phyloP scores from a whole-genome alignment of 2,329 filamentous ascomycete species.

The Aspergillus sp. region DNA sequence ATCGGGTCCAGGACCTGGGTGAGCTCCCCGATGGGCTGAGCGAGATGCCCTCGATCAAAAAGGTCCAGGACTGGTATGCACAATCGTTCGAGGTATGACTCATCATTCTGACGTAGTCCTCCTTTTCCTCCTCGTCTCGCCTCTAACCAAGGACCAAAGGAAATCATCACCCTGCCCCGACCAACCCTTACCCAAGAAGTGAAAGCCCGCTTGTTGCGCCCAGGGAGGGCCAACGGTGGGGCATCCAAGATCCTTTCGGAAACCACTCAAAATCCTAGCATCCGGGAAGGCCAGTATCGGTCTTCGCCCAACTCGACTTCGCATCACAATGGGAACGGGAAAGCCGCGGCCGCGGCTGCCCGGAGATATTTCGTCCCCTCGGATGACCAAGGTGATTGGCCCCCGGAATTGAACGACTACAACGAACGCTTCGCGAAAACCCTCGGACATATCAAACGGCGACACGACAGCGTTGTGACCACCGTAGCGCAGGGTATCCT shows the following conservation, averaged over 20 bases:
- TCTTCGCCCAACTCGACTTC: conserved; percentile 40
- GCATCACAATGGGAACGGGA: conserved; percentile 52
- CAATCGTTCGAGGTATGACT: conserved; percentile 91
- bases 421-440: conserved; percentile 88
- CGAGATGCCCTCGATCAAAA: conserved; percentile 95
- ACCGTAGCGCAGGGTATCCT: conserved; percentile 97
- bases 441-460: conserved; percentile 88
- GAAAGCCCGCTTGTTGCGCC: conserved; percentile 69
- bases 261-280: conserved; percentile 85
- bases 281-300: conserved; percentile 77
- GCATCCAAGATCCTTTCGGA: conserved; percentile 70
- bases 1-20: conserved; percentile 91
- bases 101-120: conserved; percentile 5
- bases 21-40: conserved; percentile 92
- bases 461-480: conserved; percentile 95
- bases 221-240: conserved; percentile 53
- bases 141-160: conserved; percentile 49
- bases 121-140: neutral
- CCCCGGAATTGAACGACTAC: conserved; percentile 89
- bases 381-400: conserved; percentile 87
- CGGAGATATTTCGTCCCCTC: conserved; percentile 88
- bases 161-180: conserved; percentile 83
- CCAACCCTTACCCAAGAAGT: conserved; percentile 75
- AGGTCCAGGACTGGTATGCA: conserved; percentile 97
- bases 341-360: conserved; percentile 48